Conservation (phyloP, 2,329 filamentous ascomycete genomes). For the Gyromitra esculenta region DNA sequence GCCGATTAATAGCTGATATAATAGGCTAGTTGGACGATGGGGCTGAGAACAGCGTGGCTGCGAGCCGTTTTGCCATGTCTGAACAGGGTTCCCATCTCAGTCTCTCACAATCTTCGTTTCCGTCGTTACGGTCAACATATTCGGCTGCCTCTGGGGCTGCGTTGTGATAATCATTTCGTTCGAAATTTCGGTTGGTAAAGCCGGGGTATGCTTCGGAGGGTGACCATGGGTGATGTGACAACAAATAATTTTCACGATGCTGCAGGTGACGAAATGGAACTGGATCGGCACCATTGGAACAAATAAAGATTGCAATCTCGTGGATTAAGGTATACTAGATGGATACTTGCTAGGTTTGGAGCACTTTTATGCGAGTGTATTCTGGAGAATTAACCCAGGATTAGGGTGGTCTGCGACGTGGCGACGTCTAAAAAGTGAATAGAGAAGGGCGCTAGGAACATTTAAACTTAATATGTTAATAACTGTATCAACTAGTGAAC, state of each 20-base stretch:
- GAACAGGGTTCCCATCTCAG: background rate
- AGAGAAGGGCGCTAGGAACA: background rate
- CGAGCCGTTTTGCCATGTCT: too few relatives aligned
- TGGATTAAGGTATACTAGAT: background rate
- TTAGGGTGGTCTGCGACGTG: background rate
- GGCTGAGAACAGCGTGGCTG: too few relatives aligned
- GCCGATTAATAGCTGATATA: too few relatives aligned
- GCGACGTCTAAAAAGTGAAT: background rate
- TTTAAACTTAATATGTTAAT: too few relatives aligned
- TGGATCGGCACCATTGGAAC: background rate
- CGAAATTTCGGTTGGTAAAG: background rate
- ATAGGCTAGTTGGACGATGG: too few relatives aligned
- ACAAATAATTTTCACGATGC: background rate
- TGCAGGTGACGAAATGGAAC: constrained; percentile 1
- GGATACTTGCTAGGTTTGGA: background rate
- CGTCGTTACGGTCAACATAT: background rate
- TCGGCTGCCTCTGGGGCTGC: background rate
- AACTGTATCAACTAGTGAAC: too few relatives aligned
- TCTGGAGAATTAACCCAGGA: background rate
- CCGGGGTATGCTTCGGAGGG: background rate
- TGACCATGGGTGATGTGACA: background rate
- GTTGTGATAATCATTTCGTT: background rate
- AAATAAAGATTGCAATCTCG: background rate
- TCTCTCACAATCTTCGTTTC: background rate
- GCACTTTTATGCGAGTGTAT: background rate